Conservation (phyloP, 73 alveolate species). For the Paramecium octaurelia region DNA sequence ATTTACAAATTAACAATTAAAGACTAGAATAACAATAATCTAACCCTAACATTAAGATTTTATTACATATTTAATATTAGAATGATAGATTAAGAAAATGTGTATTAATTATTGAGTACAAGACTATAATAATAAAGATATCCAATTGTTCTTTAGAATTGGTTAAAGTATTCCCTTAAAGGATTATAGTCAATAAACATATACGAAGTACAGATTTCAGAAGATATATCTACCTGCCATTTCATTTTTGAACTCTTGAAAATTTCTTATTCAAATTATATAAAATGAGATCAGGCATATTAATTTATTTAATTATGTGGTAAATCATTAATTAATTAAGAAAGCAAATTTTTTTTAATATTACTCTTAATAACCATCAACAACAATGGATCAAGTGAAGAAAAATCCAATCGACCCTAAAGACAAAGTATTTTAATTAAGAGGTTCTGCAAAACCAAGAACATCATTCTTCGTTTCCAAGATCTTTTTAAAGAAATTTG, state of each 20-base stretch:
- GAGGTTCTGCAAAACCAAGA: background rate
- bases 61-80: background rate
- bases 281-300: background rate
- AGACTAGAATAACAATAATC: background rate
- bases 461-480: slow-evolving; percentile 2
- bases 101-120: background rate
- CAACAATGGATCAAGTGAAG: slow-evolving; percentile 29
- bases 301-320: slow-evolving; percentile 3
- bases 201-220: background rate
- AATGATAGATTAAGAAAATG: background rate
- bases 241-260: background rate
- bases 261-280: background rate
- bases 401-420: slow-evolving; percentile 37
- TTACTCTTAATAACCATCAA: background rate
- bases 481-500: slow-evolving; percentile 32
- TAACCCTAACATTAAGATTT: background rate
- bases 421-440: slow-evolving; percentile 6
- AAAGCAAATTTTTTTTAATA: background rate
- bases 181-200: background rate
- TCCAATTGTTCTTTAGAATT: background rate
- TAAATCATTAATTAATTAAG: slow-evolving; percentile 9
- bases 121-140: background rate
- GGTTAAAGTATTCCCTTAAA: background rate
- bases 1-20: background rate
- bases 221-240: background rate